Evolutionary conservation across 2,329 filamentous ascomycete species (phyloP), one percentile per base, ranked within the genome.

Genomic region (Claviceps purpurea): DNA sequence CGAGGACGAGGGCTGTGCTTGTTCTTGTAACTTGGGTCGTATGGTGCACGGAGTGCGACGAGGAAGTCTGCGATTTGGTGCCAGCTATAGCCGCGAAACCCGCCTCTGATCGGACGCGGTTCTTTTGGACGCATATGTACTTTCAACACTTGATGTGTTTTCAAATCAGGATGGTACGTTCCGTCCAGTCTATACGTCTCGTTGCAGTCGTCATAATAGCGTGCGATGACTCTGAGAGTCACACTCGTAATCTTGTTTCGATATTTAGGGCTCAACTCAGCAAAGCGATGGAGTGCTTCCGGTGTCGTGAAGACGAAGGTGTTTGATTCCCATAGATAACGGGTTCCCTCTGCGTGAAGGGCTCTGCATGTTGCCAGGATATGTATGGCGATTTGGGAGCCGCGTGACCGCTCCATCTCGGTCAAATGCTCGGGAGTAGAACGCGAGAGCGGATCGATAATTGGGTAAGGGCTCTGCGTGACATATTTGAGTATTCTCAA

Each of bases 31-130:
- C 59, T 56, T 5, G 74, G 73, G 51, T 75, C 70, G 58, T 68
- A 74, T 0, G 76, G 76, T 2, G 76, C 70, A n/a, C 74, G 66
- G 50, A 79, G 60, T 5, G 72, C 74, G 49, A 68, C 64, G 22
- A 79, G 62, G 51, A 78, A 79, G 59, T 79, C 76, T 13, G 72
- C 64, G 34, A 77, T 65, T 58, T 78, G 76, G 37, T 68, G 69
- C 75, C 75, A 79, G 3, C 73, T 69, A 60, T 79, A 79, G 57
- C 72, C 73, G 47, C 75, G 72, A 55, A 79, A 78, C 20, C 75
- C 75, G 22, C 70, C 69, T n/a, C 73, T 70, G 37, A 73, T 67
- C 24, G 76, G 64, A 14, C 65, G 72, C 1, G 68, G 66, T 50
- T 76, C 74, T 42, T 67, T 71, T 20, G 68, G 65, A 2, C 75